Evolutionary conservation across 176 grass and related monocot genomes (phyloP).

Genomic region (Musa itinerans): DNA sequence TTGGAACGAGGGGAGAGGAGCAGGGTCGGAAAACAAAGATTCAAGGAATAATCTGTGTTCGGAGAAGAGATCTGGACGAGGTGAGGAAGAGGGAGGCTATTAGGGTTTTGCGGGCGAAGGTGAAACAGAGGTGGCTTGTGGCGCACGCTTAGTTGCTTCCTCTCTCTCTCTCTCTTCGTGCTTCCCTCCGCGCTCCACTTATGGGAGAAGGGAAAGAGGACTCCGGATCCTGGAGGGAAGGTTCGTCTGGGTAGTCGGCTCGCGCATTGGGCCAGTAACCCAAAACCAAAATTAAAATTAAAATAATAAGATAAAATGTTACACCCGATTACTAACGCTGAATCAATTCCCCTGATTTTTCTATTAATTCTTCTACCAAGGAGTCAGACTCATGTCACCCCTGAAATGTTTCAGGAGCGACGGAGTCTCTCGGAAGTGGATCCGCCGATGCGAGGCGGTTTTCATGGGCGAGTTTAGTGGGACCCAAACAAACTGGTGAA

Average conservation of each 20-base stretch:
- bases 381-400: no score
- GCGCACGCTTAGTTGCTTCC: neutral
- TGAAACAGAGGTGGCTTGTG: constrained; percentile 5
- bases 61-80: neutral
- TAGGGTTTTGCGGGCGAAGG: neutral
- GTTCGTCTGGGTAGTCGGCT: neutral
- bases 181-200: no score
- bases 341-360: no score
- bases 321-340: no score
- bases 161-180: neutral
- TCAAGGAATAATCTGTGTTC: neutral
- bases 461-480: no score
- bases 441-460: no score
- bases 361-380: no score
- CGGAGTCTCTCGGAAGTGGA: no score
- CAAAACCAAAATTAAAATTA: neutral
- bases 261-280: neutral
- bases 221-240: constrained; percentile 7
- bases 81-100: neutral
- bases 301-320: neutral
- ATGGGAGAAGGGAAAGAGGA: neutral
- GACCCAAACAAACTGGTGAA: no score
- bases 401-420: no score
- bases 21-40: neutral
- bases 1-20: neutral